These are phyloP conservation scores for Cytospora paraplurivora DNA, from an alignment of 2,329 filamentous ascomycete genomes.

Conservation along the genomic window DNA sequence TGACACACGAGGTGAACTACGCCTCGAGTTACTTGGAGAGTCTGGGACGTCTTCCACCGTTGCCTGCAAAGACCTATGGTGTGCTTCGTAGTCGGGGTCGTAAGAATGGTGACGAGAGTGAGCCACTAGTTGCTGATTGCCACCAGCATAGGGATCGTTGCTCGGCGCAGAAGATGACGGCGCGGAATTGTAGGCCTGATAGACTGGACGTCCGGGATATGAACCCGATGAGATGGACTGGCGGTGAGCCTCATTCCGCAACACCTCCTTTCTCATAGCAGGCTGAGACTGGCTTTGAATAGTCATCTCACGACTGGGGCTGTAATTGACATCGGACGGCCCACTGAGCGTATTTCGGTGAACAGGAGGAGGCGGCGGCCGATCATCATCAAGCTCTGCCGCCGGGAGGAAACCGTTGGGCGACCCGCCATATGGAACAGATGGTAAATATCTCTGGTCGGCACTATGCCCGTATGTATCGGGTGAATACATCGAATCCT, in stretches of 20 bases:
- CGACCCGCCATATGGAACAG: conserved; percentile 38
- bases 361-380: conserved; percentile 59
- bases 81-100: conserved; percentile 50
- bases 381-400: conserved; percentile 42
- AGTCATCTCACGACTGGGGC: conserved; percentile 12
- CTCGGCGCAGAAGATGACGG: conserved; percentile 39
- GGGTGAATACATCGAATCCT: conserved; percentile 43
- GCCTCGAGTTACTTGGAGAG: conserved; percentile 42
- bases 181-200: conserved; percentile 54
- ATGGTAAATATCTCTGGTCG: conserved; percentile 33
- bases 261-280: conserved; percentile 60
- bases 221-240: conserved; percentile 47
- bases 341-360: conserved; percentile 48
- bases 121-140: conserved; percentile 37
- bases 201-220: conserved; percentile 57
- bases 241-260: conserved; percentile 59
- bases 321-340: conserved; percentile 20
- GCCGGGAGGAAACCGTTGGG: conserved; percentile 37
- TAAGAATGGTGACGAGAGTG: conserved; percentile 53
- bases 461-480: conserved; percentile 42
- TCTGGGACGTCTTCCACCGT: conserved; percentile 67
- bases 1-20: conserved; percentile 34
- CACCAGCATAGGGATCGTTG: conserved; percentile 39
- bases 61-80: conserved; percentile 58
- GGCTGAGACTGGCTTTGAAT: conserved; percentile 38